Base-by-base conservation (phyloP, 257 asterid species). In the Ajuga chamaepitys region DNA sequence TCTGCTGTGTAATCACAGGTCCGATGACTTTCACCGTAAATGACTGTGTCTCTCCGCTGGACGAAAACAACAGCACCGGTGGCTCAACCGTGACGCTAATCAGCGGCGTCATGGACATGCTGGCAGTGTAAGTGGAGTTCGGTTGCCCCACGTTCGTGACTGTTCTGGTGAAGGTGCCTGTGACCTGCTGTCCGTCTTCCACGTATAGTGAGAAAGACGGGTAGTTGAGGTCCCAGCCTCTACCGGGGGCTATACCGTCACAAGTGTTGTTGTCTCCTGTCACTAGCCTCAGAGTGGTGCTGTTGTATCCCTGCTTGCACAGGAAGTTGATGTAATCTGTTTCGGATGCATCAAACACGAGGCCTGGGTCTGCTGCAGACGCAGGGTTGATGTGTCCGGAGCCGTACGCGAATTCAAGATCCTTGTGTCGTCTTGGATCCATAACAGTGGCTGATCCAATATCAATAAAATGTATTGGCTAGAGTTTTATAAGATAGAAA, bases 251-350 rank as follows among this genome's bases (percentile, higher is more conserved):
- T 37, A 54, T 58, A 24, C 65, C 75, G 37, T 41, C 24, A 17
- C 86, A 77, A 0, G 75, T 65, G 73, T 71, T 77, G 71, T 71
- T 74, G 68, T 81, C 83, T 44, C 86, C 86, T 2, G 86, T 74
- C 22, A 81, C 77, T n/a, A 81, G 68, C 53, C 47, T 64, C 0
- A 81, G 78, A 10, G 77, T 66, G 22, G 86, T 20, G 45, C 66
- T 32, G 55, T 82, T 74, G 59, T 82, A 82, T 21, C 87, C 87
- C 40, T 82, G 87, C 50, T 77, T 77, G 77, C 87, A 82, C 21
- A 82, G 85, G 73, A 82, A 82, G 70, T 71, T 74, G 4, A 74
- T 20, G 40, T 82, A 82, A 16, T 82, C 85, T 7, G 80, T 24
- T 67, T 71, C 83, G 1, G 81, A 61, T 40, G 81, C 81, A 11